Evolutionary conservation across 345 rosid genomes (phyloP), one percentile per base, ranked within the genome.

Genomic region (Jatropha curcas): DNA sequence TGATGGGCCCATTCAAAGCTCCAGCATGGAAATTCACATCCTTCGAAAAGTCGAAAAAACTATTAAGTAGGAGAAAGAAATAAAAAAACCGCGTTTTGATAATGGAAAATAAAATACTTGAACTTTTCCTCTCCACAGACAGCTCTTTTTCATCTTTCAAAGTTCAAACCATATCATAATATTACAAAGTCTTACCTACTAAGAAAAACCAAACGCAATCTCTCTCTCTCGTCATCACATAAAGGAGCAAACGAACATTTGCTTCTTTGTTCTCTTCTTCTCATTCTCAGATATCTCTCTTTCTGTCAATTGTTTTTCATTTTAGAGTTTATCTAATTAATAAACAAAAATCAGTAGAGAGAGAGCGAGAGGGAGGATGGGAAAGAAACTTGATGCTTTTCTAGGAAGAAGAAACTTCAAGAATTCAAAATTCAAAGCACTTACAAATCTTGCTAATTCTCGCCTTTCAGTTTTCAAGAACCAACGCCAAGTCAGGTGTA

Each of bases 351-450:
- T 7, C 1, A 20, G 4, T 1, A 4, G 37, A 22, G 25, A 24
- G 2, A 27, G 24, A 60, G 45, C 30, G 28, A 10, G 2, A 43
- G 9, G n/a, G 16, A 56, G 27, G 14, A 94, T 94, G 98, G 96
- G 97, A 43, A 92, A 84, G 90, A 92, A 83, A 76, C 86, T 92
- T 0, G 93, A 89, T 78, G 90, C 90, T 59, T 71, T 94, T 50
- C 72, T 94, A 9, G 86, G 97, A 65, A 89, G 92, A 65, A 89
- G 92, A 73, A 76, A 57, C 65, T 86, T 90, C 88, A 89, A 84
- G 83, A 65, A 78, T 22, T 75, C 74, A 79, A 95, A 91, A 81
- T 89, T 90, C 84, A 89, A 84, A 73, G 64, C 96, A 34, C 84
- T 83, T 14, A 43, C 80, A 58, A 84, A 66, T 64, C 89, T 95